These are phyloP conservation scores for Larix kaempferi DNA, from an alignment of 75 land plant species.

Conservation along the genomic window DNA sequence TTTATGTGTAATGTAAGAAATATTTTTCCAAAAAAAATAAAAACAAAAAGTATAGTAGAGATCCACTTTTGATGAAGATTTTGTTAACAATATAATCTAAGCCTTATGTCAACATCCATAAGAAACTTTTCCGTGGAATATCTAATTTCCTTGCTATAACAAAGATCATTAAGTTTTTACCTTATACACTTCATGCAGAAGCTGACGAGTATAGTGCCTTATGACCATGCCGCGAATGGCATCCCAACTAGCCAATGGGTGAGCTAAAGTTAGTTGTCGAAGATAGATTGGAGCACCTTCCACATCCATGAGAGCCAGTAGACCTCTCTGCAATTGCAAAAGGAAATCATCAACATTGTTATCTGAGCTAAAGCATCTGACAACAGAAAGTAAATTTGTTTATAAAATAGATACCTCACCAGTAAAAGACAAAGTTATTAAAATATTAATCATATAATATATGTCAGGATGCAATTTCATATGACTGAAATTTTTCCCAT, in stretches of 20 bases:
- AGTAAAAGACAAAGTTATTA: not conserved
- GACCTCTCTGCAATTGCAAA: conserved; percentile 62
- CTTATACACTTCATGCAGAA: conserved; percentile 93
- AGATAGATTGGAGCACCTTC: conserved; percentile 85
- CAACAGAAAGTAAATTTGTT: not conserved
- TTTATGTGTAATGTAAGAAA: too few relatives aligned
- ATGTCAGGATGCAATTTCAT: not conserved
- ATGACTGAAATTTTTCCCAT: not conserved
- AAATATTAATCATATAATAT: not conserved
- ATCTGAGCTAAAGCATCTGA: not conserved
- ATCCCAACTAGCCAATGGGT: conserved; percentile 87
- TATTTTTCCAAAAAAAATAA: too few relatives aligned
- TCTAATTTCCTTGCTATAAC: not conserved
- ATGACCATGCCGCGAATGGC: conserved; percentile 69
- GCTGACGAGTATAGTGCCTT: conserved; percentile 83
- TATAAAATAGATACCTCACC: not conserved
- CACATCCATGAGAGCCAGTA: conserved; percentile 89
- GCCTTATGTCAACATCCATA: not conserved
- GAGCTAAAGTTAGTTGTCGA: conserved; percentile 54
- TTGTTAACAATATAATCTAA: not conserved
- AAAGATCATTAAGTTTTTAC: conserved; percentile 23
- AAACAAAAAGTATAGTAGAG: too few relatives aligned
- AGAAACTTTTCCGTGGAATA: not conserved
- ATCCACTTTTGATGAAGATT: not conserved
- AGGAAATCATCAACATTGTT: not conserved